Conservation (phyloP, 148 eudicot genomes). For the Tetragonia tetragonoides region DNA sequence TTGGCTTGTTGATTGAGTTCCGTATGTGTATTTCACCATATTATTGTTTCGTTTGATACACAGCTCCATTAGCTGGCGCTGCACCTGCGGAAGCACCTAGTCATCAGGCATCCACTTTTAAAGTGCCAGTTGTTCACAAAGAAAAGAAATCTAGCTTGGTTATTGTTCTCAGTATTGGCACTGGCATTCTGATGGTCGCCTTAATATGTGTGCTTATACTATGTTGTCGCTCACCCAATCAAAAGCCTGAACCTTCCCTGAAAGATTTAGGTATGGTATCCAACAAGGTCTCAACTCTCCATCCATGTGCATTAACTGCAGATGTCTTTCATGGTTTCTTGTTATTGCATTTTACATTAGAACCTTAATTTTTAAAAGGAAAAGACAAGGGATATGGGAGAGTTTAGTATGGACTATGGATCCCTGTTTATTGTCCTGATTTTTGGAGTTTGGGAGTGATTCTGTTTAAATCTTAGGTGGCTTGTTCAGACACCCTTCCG, state of each 20-base stretch:
- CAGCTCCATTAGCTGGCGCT: slow-evolving; percentile 69
- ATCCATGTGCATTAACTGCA: not conserved
- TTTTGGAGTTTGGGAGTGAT: not conserved
- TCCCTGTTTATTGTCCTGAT: not conserved
- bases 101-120: slow-evolving; percentile 44
- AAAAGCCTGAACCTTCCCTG: slow-evolving; percentile 40
- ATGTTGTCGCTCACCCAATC: slow-evolving; percentile 51
- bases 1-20: not conserved
- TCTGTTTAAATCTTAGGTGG: not conserved
- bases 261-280: slow-evolving; percentile 60
- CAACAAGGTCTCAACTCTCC: slow-evolving; percentile 5
- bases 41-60: slow-evolving; percentile 17
- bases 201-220: slow-evolving; percentile 41
- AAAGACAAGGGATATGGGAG: not conserved
- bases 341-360: not conserved
- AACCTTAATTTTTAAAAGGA: not conserved
- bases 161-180: slow-evolving; percentile 49
- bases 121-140: slow-evolving; percentile 32
- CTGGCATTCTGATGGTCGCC: slow-evolving; percentile 46
- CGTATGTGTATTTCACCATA: not conserved
- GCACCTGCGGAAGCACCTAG: slow-evolving; percentile 47
- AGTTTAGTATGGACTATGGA: not conserved
- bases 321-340: slow-evolving; percentile 2
- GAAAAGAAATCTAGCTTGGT: slow-evolving; percentile 43
- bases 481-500: not conserved